These are phyloP conservation scores for Pythium pyrilobum DNA, from an alignment of 352 stramenopile genomes.

Conservation along the genomic window DNA sequence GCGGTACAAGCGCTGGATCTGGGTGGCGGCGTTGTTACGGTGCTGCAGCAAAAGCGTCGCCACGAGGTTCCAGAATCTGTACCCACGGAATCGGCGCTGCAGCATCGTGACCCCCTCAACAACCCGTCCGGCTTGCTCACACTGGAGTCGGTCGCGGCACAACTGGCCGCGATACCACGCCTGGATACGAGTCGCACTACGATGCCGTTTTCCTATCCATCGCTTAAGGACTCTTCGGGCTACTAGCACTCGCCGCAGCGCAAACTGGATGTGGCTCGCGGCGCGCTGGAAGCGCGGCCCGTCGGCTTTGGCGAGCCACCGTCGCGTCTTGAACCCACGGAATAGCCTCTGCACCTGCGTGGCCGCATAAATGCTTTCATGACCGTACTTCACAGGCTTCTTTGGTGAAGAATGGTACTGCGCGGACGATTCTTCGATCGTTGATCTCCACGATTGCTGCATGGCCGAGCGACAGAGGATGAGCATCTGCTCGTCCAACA, in stretches of 20 bases:
- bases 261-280: constrained; percentile 19
- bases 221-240: constrained; percentile 11
- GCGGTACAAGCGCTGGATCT: constrained; percentile 21
- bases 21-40: constrained; percentile 12
- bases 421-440: too few relatives aligned
- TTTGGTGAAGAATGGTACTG: constrained; percentile 3
- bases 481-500: constrained; percentile 56
- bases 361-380: constrained; percentile 54
- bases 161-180: constrained; percentile 19
- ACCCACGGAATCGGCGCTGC: constrained; percentile 20
- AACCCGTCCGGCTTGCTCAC: constrained; percentile 9
- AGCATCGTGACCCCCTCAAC: constrained; percentile 10
- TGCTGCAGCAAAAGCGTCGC: constrained; percentile 4
- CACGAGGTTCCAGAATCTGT: constrained; percentile 26
- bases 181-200: constrained; percentile 18
- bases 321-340: constrained; percentile 29
- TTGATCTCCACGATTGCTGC: constrained; percentile 24
- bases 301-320: constrained; percentile 28
- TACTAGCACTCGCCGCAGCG: constrained; percentile 18
- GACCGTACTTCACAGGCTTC: constrained; percentile 23
- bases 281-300: constrained; percentile 26
- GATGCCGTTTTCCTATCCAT: constrained; percentile 16
- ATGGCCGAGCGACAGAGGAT: constrained; percentile 61
- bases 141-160: constrained; percentile 9
- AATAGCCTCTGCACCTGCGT: constrained; percentile 52